phyloP scores from a whole-genome alignment of 2,329 filamentous ascomycete species.

The Hypoxylon sp. region DNA sequence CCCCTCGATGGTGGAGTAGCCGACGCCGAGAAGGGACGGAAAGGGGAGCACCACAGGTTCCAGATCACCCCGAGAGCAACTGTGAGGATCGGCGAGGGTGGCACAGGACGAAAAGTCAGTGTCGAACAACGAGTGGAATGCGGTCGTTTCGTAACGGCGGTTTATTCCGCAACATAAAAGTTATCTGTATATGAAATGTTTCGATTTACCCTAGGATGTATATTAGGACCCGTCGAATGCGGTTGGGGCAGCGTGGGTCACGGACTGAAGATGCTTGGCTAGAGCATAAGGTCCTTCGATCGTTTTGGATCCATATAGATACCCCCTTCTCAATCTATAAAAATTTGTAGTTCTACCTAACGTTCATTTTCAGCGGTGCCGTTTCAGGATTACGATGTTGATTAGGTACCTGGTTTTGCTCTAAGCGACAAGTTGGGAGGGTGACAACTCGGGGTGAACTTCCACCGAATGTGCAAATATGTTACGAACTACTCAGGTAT shows the following conservation, averaged over 20 bases:
- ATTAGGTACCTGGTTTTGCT: neutral
- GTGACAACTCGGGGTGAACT: slow-evolving; percentile 15
- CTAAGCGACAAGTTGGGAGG: neutral
- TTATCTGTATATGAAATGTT: slow-evolving; percentile 2
- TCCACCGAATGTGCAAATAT: slow-evolving; percentile 22
- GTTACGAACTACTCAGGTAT: slow-evolving; percentile 4
- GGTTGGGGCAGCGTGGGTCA: slow-evolving; percentile 23
- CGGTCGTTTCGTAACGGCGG: slow-evolving; percentile 83
- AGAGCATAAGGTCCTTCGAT: slow-evolving; percentile 41
- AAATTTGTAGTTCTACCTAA: slow-evolving; percentile 15
- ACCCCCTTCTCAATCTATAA: slow-evolving; percentile 49
- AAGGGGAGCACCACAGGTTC: slow-evolving; percentile 78
- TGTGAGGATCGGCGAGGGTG: slow-evolving; percentile 72
- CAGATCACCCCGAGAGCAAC: slow-evolving; percentile 84
- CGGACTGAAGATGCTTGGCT: slow-evolving; percentile 30
- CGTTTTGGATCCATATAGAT: slow-evolving; percentile 49
- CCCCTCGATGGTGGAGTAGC: slow-evolving; percentile 75
- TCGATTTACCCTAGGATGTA: slow-evolving; percentile 42
- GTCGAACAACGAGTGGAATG: slow-evolving; percentile 92
- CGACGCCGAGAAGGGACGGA: slow-evolving; percentile 73
- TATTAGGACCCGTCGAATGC: slow-evolving; percentile 36
- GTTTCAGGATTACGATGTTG: neutral
- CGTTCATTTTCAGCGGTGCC: slow-evolving; percentile 4
- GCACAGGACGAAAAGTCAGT: slow-evolving; percentile 76
- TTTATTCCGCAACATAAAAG: slow-evolving; percentile 75